A percentile compares a stretch with the other conserved stretches of the same genome.
Conservation (phyloP, 805 yeast species). For the Suhomyces sp. region DNA sequence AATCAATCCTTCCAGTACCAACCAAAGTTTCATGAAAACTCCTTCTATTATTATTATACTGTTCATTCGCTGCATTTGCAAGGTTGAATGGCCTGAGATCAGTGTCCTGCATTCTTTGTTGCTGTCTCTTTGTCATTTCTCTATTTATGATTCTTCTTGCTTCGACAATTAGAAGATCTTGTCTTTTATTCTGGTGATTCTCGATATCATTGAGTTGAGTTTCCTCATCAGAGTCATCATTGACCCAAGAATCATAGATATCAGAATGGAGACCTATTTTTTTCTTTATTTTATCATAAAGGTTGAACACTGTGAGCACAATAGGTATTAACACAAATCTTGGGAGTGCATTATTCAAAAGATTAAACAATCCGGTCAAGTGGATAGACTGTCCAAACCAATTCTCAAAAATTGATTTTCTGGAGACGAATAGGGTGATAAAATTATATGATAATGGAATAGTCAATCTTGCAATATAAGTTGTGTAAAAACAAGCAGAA, state of each 20-base stretch:
- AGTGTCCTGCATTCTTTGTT: constrained; percentile 11
- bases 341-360: constrained; percentile 74
- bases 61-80: constrained; percentile 24
- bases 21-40: constrained; percentile 22
- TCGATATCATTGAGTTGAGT: constrained; percentile 16
- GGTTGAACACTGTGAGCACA: constrained; percentile 57
- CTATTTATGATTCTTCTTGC: constrained; percentile 41
- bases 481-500: constrained; percentile 72
- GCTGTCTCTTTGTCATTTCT: constrained; percentile 30
- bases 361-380: constrained; percentile 68
- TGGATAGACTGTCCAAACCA: constrained; percentile 77
- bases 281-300: constrained; percentile 61
- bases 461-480: constrained; percentile 77
- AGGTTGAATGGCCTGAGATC: constrained; percentile 30
- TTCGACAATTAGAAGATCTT: constrained; percentile 40
- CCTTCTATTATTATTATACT: constrained; percentile 28
- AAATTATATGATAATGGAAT: constrained; percentile 82
- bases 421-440: constrained; percentile 58
- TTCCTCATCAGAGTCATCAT: constrained; percentile 33
- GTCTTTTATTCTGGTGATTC: constrained; percentile 22
- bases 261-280: constrained; percentile 37
- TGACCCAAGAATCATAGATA: constrained; percentile 39
- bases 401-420: constrained; percentile 58
- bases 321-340: constrained; percentile 73
- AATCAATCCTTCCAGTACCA: constrained; percentile 22